Evolutionary conservation across 2,329 filamentous ascomycete genomes (phyloP).

Genomic region (Amesomyces nigricolor): DNA sequence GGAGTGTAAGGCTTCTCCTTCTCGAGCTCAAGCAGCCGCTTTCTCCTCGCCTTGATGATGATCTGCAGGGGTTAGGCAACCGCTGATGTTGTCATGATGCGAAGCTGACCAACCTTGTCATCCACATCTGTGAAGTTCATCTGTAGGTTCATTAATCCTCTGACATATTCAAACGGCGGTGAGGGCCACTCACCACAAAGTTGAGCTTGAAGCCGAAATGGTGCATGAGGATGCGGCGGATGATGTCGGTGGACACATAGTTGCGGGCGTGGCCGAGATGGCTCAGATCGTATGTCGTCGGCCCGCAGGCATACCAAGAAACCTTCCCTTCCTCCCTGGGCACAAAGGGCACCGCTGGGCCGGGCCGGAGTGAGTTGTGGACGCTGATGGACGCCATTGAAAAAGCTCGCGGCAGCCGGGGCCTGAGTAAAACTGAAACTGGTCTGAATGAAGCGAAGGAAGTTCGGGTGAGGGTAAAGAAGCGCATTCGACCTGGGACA

Average conservation of each 20-base stretch:
- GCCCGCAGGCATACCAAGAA: slow-evolving; percentile 85
- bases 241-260: slow-evolving; percentile 86
- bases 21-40: slow-evolving; percentile 73
- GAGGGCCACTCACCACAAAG: slow-evolving; percentile 52
- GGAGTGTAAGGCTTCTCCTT: slow-evolving; percentile 60
- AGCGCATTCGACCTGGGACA: slow-evolving; percentile 23
- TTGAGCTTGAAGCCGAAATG: slow-evolving; percentile 79
- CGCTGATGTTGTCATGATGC: neutral
- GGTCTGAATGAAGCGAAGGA: slow-evolving; percentile 20
- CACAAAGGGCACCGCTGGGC: slow-evolving; percentile 66
- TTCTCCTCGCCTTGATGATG: slow-evolving; percentile 62
- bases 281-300: slow-evolving; percentile 77
- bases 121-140: slow-evolving; percentile 85
- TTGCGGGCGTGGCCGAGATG: slow-evolving; percentile 78
- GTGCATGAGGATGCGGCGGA: slow-evolving; percentile 73
- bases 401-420: slow-evolving; percentile 13
- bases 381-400: slow-evolving; percentile 58
- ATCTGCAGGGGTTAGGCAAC: slow-evolving; percentile 36
- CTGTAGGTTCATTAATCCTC: slow-evolving; percentile 5
- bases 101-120: slow-evolving; percentile 24
- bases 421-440: slow-evolving; percentile 8
- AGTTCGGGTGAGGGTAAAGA: slow-evolving; percentile 11
- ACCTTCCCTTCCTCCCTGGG: slow-evolving; percentile 67
- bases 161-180: neutral
- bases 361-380: slow-evolving; percentile 71